phyloP scores from a whole-genome alignment of 1,284 basidiomycete genomes.

The Gastroboletus turbinatus region DNA sequence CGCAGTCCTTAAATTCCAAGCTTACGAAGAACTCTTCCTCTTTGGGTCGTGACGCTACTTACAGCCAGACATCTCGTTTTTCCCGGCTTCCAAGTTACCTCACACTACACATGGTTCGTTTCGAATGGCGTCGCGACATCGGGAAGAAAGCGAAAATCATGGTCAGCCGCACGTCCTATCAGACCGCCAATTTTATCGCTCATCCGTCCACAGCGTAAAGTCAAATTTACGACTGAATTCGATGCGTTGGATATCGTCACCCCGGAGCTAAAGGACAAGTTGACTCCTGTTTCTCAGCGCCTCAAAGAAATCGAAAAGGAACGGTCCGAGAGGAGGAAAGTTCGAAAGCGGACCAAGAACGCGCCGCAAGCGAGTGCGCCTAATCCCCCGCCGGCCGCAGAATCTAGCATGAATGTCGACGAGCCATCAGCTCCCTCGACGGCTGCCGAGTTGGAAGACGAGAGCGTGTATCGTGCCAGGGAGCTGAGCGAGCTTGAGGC shows the following conservation, averaged over 20 bases:
- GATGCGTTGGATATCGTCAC: conserved; percentile 85
- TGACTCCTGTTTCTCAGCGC: conserved; percentile 69
- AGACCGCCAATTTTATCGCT: background rate
- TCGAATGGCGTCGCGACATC: conserved; percentile 93
- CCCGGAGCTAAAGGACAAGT: conserved; percentile 73
- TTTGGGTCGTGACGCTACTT: conserved; percentile 79
- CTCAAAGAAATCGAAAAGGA: conserved; percentile 84
- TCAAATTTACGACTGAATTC: conserved; percentile 89
- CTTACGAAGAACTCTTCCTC: conserved; percentile 85
- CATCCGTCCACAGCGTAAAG: conserved; percentile 65
- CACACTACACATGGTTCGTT: conserved; percentile 91
- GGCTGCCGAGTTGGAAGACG: conserved; percentile 53
- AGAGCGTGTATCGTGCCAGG: conserved; percentile 54
- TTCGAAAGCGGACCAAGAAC: conserved; percentile 73
- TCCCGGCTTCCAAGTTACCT: conserved; percentile 85
- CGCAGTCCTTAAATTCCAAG: conserved; percentile 80
- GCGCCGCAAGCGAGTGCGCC: conserved; percentile 34
- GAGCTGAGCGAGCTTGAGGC: conserved; percentile 66
- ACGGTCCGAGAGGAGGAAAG: conserved; percentile 80
- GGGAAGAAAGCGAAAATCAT: conserved; percentile 91
- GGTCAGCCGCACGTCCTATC: conserved; percentile 42
- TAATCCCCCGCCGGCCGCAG: conserved; percentile 32
- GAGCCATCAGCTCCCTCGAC: conserved; percentile 30
- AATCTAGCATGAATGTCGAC: conserved; percentile 30
- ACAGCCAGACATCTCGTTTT: conserved; percentile 82